A percentile compares a stretch with the other conserved stretches of the same genome.
Conservation (phyloP, 305 asterid genomes). For the Plantago rigida region DNA sequence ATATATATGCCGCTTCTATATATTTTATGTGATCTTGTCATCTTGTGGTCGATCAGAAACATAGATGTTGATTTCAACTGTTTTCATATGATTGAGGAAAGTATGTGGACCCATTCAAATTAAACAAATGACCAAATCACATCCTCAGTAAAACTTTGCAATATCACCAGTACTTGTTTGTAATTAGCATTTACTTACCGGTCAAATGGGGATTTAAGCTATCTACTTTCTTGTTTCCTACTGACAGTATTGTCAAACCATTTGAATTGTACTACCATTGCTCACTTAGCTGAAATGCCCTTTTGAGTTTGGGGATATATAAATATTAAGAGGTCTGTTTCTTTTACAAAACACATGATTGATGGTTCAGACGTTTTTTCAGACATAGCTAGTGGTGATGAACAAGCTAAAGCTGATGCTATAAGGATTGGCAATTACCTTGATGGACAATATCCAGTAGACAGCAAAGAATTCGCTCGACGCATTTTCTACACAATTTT, state of each 20-base stretch:
- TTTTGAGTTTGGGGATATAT: slow-evolving; percentile 4
- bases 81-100: no score
- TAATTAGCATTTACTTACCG: background rate
- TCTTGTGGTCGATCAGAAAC: slow-evolving; percentile 11
- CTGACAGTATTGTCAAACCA: no score
- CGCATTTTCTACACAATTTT: slow-evolving; percentile 85
- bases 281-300: background rate
- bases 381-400: slow-evolving; percentile 73
- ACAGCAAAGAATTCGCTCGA: slow-evolving; percentile 80
- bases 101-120: background rate
- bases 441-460: slow-evolving; percentile 69
- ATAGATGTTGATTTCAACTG: background rate
- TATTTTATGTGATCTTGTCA: background rate
- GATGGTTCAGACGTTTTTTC: slow-evolving; percentile 27
- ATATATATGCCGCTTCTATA: no score
- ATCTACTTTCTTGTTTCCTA: background rate
- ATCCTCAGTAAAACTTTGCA: slow-evolving; percentile 5
- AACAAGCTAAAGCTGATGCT: slow-evolving; percentile 88
- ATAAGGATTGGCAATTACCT: slow-evolving; percentile 72
- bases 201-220: background rate
- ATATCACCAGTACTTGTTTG: no score
- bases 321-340: slow-evolving; percentile 5
- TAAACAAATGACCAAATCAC: background rate
- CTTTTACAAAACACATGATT: slow-evolving; percentile 14
- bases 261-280: background rate